Base-by-base conservation (phyloP, 768 basidiomycete species). In the Megacollybia marginata region DNA sequence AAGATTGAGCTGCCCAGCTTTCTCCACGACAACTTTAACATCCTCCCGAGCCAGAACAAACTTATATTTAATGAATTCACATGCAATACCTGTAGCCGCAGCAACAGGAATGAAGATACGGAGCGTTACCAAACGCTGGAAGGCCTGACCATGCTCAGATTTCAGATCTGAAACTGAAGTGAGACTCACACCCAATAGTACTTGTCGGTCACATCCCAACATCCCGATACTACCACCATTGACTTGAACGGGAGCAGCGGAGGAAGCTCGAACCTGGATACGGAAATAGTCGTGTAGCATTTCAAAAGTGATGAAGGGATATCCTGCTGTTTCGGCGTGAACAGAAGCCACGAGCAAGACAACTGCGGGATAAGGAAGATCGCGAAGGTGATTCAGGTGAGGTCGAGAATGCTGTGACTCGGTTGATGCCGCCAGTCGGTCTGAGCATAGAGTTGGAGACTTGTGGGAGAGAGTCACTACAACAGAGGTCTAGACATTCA, bases 321-420 rank as follows among this genome's bases (percentile, higher is more conserved):
- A 85, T 0, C 93, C 93, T 6, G 81, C 79, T 9, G 82, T 83
- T 20, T 81, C 69, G 4, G 82, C 74, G 59, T 96, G 94, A 58
- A 83, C 75, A 12, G 82, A 76, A n/a, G 93, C 87, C 52, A 98
- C 85, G 40, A 96, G 75, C 31, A 95, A 74, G 59, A 90, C 92
- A 16, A 92, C 65, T 2, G 79, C 70, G 8, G 93, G 88, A 60
- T 94, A 91, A 16, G 90, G 69, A 18, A 93, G 62, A 49, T 73
- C 89, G 52, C 73, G 65, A 23, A 88, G 65, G 51, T 73, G 71
- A 23, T 74, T 62, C 55, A 76, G 78, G n/a, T 66, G 68, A 13
- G 69, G 67, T 12, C 85, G 80, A 50, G 71, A 68, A 12, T 84
- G 79, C 57, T 92, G 89, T 6, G 64, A 59, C 16, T 61, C 62